Evolutionary conservation across 1,284 basidiomycete genomes (phyloP), one percentile per base, ranked within the genome.

Genomic region (Papiliotrema fonsecae): DNA sequence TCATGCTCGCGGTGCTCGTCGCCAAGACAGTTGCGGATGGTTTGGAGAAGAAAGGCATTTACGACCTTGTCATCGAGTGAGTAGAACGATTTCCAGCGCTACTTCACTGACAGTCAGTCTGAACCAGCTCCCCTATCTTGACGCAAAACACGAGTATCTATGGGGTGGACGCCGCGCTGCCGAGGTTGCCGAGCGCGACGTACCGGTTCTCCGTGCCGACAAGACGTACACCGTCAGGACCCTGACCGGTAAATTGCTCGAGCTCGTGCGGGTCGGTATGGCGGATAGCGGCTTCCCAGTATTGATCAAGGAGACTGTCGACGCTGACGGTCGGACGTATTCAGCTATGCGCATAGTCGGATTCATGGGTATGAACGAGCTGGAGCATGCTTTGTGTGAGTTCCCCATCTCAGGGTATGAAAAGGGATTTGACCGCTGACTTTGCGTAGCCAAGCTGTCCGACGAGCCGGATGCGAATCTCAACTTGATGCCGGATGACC

Each of bases 21-120:
- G 92, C 93, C 25, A 97, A 97, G 77, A 93, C 92, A 0, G 83
- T 89, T 3, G 89, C 88, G 14, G 92, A 97, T 70, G 86, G 86
- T 6, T 75, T 98, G 59, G 89, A 97, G 69, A 88, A 88, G 19
- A 94, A 93, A 70, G 89, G 90, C 11, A 93, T 96, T 47, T 96
- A 97, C 66, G 93, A 97, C 69, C 81, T 97, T 27, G 88, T 92
- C 50, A 97, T 97, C 51, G 88, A 93, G 77, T 85, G 52, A 56
- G 81, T 62, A 3, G n/a, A 4, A 30, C 34, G 24, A 22, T 14
- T 22, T 24, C 10, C 10, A 28, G 30, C 4, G 13, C 13, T 26
- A 49, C 37, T 7, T 7, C 11, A 24, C 42, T 49, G 31, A 37
- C 36, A 5, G n/a, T 14, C 25, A 83, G 82, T 25, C 71, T 85